These are phyloP conservation scores for Auricularia auricula-judae DNA, from an alignment of 768 basidiomycete species.

Conservation along the genomic window DNA sequence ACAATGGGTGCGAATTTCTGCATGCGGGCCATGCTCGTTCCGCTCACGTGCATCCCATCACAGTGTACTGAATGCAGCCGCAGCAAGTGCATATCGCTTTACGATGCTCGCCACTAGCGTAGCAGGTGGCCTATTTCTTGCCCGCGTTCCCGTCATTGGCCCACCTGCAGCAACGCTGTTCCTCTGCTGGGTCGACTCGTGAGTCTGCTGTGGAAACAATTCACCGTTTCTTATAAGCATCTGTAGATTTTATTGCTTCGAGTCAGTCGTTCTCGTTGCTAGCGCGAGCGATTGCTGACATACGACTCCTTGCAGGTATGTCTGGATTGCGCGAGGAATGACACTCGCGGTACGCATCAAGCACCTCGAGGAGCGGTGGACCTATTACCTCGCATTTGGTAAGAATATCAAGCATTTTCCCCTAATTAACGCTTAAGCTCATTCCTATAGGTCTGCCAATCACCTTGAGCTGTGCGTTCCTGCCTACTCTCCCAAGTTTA, in stretches of 20 bases:
- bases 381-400: constrained; percentile 82
- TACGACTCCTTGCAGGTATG: constrained; percentile 38
- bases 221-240: too few relatives aligned
- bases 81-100: constrained; percentile 69
- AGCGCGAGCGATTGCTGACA: constrained; percentile 9
- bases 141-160: constrained; percentile 56
- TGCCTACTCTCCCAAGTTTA: constrained; percentile 66
- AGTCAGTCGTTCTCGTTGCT: constrained; percentile 35
- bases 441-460: constrained; percentile 48
- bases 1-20: constrained; percentile 23
- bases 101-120: constrained; percentile 77
- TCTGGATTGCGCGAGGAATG: constrained; percentile 66
- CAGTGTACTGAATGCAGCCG: constrained; percentile 52
- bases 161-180: constrained; percentile 52
- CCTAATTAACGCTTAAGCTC: neutral
- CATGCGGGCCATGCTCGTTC: neutral
- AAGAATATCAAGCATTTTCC: constrained; percentile 11
- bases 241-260: constrained; percentile 78
- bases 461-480: constrained; percentile 61
- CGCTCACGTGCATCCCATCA: constrained; percentile 32
- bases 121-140: constrained; percentile 51
- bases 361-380: constrained; percentile 80
- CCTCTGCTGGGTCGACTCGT: constrained; percentile 82
- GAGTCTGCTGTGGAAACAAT: constrained; percentile 25
- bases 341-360: constrained; percentile 58